Evolutionary conservation across 495 filamentous ascomycete genomes (phyloP).

Genomic region (Elaphomyces granulatus): DNA sequence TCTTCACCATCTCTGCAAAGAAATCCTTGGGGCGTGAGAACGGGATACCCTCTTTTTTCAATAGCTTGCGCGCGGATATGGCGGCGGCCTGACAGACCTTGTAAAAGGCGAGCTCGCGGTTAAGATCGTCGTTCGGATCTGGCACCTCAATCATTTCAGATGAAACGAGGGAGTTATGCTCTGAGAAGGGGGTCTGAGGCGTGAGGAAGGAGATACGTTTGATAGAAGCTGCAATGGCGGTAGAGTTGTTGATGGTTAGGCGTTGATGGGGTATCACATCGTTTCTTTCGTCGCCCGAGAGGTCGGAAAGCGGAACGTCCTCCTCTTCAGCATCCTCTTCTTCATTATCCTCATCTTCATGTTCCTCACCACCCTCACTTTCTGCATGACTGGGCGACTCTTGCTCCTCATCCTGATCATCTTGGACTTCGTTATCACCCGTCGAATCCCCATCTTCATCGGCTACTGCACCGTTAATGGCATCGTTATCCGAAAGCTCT

Average conservation of each 20-base stretch:
- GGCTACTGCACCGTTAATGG: constrained; percentile 7
- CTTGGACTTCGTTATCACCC: constrained; percentile 6
- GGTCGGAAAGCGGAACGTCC: constrained; percentile 75
- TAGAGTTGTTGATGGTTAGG: constrained; percentile 92
- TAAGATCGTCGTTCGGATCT: constrained; percentile 75
- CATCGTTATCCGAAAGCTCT: too few species aligned
- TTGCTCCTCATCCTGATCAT: constrained; percentile 18
- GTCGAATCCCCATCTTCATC: background rate
- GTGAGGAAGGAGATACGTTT: constrained; percentile 60
- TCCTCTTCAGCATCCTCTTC: constrained; percentile 34
- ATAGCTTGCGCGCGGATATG: constrained; percentile 47
- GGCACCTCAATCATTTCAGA: constrained; percentile 38
- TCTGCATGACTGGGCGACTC: constrained; percentile 19
- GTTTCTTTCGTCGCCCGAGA: constrained; percentile 66
- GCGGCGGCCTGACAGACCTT: constrained; percentile 74
- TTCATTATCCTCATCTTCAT: constrained; percentile 28
- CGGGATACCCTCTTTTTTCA: constrained; percentile 68
- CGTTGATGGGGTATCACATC: constrained; percentile 81
- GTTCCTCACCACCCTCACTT: constrained; percentile 22
- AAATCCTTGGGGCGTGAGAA: constrained; percentile 88
- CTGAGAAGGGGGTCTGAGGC: constrained; percentile 45
- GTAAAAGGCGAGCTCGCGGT: constrained; percentile 87
- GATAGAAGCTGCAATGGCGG: constrained; percentile 61
- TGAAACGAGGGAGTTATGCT: constrained; percentile 45
- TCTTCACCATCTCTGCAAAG: constrained; percentile 98